Evolutionary conservation across 306 rosid species (phyloP), one percentile per base, ranked within the genome.

Genomic region (Benincasa hispida): DNA sequence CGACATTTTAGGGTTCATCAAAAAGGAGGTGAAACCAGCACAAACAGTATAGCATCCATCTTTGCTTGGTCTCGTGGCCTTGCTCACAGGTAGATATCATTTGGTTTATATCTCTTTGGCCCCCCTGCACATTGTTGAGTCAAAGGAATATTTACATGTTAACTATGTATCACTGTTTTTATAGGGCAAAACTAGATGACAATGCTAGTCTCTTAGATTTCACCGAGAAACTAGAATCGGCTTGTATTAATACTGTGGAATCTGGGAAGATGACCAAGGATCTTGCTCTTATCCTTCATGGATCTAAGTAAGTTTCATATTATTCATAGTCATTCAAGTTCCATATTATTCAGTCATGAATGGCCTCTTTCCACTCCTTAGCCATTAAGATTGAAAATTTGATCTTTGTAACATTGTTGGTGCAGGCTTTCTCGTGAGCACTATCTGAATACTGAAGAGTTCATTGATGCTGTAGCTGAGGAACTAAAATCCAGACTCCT

Each of bases 61-160:
- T 91, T 94, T 80, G 98, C 98, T 82, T 94, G 98, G 98, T 82
- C 98, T 10, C 87, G 90, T 15, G 98, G 98, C 74, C 97, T 94
- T 76, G 88, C 96, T 19, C 98, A 94, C 81, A 83, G 98, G 98
- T 90, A 84, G 51, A 58, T 80, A 58, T 80, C 57, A 6, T 47
- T 35, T 58, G 65, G 61, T 34, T 72, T 10, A 65, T 70, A 50
- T 27, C 68, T 58, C 47, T 50, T 72, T 3, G 32, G 37, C 77
- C 54, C 45, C 41, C 32, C 47, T 25, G 5, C 17, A 48, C 27
- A 28, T 24, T 13, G 12, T 68, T 79, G 13, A 78, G 50, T 76
- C 67, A 51, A 69, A 25, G 67, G 39, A 35, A 47, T 22, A 57
- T 68, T 60, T 54, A 9, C 5, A 75, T n/a, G 67, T 15, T 76